phyloP scores from a whole-genome alignment of 768 basidiomycete species.

The Lentinula raphanica region DNA sequence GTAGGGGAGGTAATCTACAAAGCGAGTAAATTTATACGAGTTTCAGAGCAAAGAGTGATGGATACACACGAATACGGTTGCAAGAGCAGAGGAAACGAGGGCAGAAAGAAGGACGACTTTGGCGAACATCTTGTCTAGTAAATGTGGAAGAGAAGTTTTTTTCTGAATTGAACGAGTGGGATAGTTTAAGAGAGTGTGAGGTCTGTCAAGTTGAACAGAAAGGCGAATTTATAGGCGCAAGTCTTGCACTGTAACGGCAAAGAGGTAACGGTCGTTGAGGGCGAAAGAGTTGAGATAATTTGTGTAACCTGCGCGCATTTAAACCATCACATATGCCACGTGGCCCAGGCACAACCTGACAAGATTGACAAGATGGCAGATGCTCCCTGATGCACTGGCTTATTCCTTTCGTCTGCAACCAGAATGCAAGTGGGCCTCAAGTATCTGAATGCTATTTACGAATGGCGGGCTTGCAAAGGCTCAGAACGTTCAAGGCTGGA shows the following conservation, averaged over 20 bases:
- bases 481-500: no score
- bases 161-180: background rate
- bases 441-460: no score
- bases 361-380: background rate
- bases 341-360: background rate
- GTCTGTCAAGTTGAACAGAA: background rate
- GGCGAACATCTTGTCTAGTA: slow-evolving; percentile 48
- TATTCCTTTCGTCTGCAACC: background rate
- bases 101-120: slow-evolving; percentile 44
- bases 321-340: background rate
- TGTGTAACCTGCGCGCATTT: background rate
- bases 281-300: background rate
- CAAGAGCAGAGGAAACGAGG: slow-evolving; percentile 48
- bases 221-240: background rate
- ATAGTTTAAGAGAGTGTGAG: slow-evolving; percentile 1
- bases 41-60: background rate
- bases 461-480: no score
- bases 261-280: slow-evolving; percentile 1
- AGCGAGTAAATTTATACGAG: background rate
- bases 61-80: slow-evolving; percentile 50
- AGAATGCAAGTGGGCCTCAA: background rate
- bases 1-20: slow-evolving; percentile 56
- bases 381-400: background rate
- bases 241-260: background rate
- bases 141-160: slow-evolving; percentile 7